phyloP scores from a whole-genome alignment of 331 rosid genomes.

The Prunus yedoensis region DNA sequence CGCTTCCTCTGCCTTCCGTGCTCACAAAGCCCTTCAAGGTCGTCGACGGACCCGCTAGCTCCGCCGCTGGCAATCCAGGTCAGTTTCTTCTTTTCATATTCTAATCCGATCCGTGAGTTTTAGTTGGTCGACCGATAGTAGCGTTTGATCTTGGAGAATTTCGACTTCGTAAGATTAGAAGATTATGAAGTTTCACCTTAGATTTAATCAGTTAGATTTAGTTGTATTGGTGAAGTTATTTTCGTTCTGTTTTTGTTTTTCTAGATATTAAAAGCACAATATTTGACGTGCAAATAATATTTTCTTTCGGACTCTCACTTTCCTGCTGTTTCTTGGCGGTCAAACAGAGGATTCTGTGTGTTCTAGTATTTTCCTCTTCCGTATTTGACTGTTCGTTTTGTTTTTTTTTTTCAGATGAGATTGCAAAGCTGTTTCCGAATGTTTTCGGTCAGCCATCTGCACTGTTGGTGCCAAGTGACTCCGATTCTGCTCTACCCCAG shows the following conservation, averaged over 20 bases:
- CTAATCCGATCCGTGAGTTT: slow-evolving; percentile 30
- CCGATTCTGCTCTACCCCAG: slow-evolving; percentile 19
- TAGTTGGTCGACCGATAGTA: background rate
- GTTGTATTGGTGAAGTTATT: background rate
- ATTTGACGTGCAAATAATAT: no score
- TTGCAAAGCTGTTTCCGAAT: slow-evolving; percentile 82
- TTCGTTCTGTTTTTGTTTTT: background rate
- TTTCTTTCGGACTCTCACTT: background rate
- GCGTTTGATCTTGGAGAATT: slow-evolving; percentile 13
- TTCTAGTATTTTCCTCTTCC: background rate
- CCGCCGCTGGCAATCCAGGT: slow-evolving; percentile 99
- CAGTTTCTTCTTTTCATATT: background rate
- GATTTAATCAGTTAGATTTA: no score
- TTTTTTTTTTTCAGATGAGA: slow-evolving; percentile 57
- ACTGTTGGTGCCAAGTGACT: slow-evolving; percentile 47
- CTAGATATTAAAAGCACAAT: background rate
- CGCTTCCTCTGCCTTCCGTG: slow-evolving; percentile 86
- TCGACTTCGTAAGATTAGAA: no score
- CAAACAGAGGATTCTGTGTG: background rate
- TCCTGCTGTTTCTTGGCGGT: background rate
- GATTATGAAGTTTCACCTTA: background rate
- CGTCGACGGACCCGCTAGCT: slow-evolving; percentile 79
- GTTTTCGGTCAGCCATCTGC: slow-evolving; percentile 94
- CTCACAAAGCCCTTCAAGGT: slow-evolving; percentile 64
- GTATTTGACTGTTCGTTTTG: background rate